phyloP scores from a whole-genome alignment of 768 basidiomycete genomes.

The Tricholomella constricta region DNA sequence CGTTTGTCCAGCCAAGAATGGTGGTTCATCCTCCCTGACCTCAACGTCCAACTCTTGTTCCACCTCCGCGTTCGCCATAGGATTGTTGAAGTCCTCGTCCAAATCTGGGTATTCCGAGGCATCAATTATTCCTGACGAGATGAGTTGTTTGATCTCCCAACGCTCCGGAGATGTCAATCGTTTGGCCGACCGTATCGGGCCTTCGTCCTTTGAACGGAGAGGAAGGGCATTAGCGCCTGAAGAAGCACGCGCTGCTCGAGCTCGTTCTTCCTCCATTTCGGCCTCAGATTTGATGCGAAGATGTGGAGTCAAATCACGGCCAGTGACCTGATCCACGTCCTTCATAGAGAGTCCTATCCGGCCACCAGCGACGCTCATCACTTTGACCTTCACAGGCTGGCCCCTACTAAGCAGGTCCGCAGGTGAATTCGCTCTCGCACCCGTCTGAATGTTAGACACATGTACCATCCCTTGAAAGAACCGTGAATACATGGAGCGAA shows the following conservation, averaged over 20 bases:
- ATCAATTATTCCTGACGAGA: conserved; percentile 89
- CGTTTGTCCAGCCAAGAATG: conserved; percentile 95
- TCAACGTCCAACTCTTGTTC: conserved; percentile 98
- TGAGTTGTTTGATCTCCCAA: conserved; percentile 99
- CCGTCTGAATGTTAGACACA: conserved; percentile 87
- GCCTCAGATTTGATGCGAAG: conserved; percentile 93
- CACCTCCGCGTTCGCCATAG: conserved; percentile 78
- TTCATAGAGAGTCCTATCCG: conserved; percentile 93
- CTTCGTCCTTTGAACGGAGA: conserved; percentile 55
- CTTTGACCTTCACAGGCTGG: conserved; percentile 92
- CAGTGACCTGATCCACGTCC: conserved; percentile 91
- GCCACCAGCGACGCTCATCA: conserved; percentile 86
- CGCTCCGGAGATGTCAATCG: conserved; percentile 94
- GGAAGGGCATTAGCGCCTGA: conserved; percentile 90
- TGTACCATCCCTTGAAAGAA: conserved; percentile 85
- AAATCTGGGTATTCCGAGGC: conserved; percentile 94
- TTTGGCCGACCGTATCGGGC: conserved; percentile 76
- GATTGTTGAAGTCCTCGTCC: conserved; percentile 82
- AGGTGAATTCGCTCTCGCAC: conserved; percentile 83
- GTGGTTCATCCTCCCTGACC: conserved; percentile 93
- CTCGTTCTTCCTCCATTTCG: conserved; percentile 84
- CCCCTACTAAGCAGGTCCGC: conserved; percentile 84
- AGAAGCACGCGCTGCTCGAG: conserved; percentile 59
- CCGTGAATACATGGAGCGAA: conserved; percentile 11
- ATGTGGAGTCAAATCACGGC: conserved; percentile 92